Evolutionary conservation across 1,284 basidiomycete genomes (phyloP).

Genomic region (Rhodotorula sp.): DNA sequence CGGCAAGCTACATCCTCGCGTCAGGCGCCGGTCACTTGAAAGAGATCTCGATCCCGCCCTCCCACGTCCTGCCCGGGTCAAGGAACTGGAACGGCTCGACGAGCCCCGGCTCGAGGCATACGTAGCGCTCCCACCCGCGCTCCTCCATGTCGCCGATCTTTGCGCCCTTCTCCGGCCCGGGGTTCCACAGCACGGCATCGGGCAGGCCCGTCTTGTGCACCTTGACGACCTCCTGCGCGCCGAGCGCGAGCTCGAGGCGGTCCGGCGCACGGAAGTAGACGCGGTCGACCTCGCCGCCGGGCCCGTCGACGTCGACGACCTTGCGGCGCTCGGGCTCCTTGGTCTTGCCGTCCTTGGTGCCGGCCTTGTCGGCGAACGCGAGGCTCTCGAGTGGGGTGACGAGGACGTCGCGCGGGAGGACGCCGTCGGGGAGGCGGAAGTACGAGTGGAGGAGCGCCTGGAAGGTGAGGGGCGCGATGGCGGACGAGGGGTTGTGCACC

Average conservation of each 20-base stretch:
- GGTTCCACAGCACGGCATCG: slow-evolving; percentile 50
- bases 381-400: slow-evolving; percentile 42
- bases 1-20: background rate
- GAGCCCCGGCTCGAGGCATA: slow-evolving; percentile 50
- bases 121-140: slow-evolving; percentile 49
- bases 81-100: slow-evolving; percentile 47
- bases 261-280: slow-evolving; percentile 45
- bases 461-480: slow-evolving; percentile 46
- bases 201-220: slow-evolving; percentile 14
- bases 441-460: slow-evolving; percentile 53
- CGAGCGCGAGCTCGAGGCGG: slow-evolving; percentile 25
- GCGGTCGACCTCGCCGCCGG: slow-evolving; percentile 45
- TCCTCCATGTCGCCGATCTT: slow-evolving; percentile 51
- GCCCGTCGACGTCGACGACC: slow-evolving; percentile 43
- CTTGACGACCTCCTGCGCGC: slow-evolving; percentile 18
- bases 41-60: slow-evolving; percentile 28
- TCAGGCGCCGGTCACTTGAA: slow-evolving; percentile 8
- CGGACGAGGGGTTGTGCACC: slow-evolving; percentile 26
- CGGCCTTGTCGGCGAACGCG: slow-evolving; percentile 45
- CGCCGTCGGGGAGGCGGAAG: slow-evolving; percentile 47
- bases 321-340: slow-evolving; percentile 27
- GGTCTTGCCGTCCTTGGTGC: slow-evolving; percentile 6
- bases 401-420: slow-evolving; percentile 32
- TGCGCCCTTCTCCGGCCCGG: slow-evolving; percentile 48
- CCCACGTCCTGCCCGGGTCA: slow-evolving; percentile 46